Evolutionary conservation across 2,329 filamentous ascomycete species (phyloP).

Genomic region (Diaporthe vaccinii): DNA sequence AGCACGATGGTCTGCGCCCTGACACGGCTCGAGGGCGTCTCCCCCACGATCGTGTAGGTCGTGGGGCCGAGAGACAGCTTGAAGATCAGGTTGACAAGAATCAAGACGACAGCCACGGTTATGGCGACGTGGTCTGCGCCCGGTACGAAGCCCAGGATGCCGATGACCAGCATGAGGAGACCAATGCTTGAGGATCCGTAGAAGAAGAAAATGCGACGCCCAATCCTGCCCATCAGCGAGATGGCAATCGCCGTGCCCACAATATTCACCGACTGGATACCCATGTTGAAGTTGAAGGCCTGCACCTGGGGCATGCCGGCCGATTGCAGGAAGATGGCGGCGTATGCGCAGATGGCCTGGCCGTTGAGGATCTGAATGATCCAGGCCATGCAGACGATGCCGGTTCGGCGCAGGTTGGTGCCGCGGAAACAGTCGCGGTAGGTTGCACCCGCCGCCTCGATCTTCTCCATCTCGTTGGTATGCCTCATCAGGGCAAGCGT

Average conservation of each 20-base stretch:
- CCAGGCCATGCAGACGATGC: slow-evolving; percentile 64
- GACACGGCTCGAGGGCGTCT: slow-evolving; percentile 60
- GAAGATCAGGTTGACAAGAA: slow-evolving; percentile 61
- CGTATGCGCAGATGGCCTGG: slow-evolving; percentile 63
- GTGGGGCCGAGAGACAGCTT: slow-evolving; percentile 61
- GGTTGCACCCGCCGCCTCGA: slow-evolving; percentile 55
- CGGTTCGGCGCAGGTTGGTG: slow-evolving; percentile 64
- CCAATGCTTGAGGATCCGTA: slow-evolving; percentile 56
- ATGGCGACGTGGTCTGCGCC: slow-evolving; percentile 43
- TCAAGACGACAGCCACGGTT: slow-evolving; percentile 59
- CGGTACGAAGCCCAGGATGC: slow-evolving; percentile 8
- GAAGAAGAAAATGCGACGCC: slow-evolving; percentile 64
- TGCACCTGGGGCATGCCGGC: slow-evolving; percentile 60
- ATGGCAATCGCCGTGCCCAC: slow-evolving; percentile 65
- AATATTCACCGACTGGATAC: slow-evolving; percentile 63
- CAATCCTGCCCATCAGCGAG: slow-evolving; percentile 62
- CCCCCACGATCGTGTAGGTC: slow-evolving; percentile 58
- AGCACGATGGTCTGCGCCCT: slow-evolving; percentile 61
- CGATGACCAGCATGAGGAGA: slow-evolving; percentile 50
- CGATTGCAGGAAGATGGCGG: slow-evolving; percentile 60
- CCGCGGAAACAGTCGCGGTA: slow-evolving; percentile 68
- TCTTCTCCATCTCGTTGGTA: slow-evolving; percentile 64
- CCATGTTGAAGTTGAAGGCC: slow-evolving; percentile 62
- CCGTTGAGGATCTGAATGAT: slow-evolving; percentile 63
- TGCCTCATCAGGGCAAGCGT: slow-evolving; percentile 67